Percentiles rank a stretch among this genome's conserved stretches.
Evolutionary conservation across 331 rosid species (phyloP).

Genomic region (Arachis monticola): DNA sequence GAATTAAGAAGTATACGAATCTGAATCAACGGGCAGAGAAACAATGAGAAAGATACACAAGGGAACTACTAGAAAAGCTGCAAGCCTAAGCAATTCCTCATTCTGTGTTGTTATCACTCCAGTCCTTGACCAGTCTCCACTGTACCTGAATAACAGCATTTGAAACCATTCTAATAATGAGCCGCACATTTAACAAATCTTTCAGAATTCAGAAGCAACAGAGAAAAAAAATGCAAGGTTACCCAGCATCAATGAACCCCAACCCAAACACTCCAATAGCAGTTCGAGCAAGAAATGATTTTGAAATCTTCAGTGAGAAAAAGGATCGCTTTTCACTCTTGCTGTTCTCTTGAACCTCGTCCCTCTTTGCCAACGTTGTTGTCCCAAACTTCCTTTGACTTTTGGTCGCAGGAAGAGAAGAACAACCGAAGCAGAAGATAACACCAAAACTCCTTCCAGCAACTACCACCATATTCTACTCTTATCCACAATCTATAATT

Average conservation of each 20-base stretch:
- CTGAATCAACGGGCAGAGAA: conserved; percentile 42
- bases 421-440: conserved; percentile 23
- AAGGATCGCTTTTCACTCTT: conserved; percentile 21
- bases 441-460: conserved; percentile 45
- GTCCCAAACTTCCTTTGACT: conserved; percentile 39
- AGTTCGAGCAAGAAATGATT: conserved; percentile 54
- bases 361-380: conserved; percentile 43
- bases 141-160: conserved; percentile 60
- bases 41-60: conserved; percentile 64
- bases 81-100: conserved; percentile 69
- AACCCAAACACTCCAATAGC: conserved; percentile 69
- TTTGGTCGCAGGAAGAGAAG: conserved; percentile 36
- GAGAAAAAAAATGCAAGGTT: neutral
- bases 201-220: neutral
- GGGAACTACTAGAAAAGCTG: conserved; percentile 76
- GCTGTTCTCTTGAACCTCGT: conserved; percentile 41
- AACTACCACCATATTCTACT: conserved; percentile 36
- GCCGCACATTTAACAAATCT: neutral
- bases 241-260: conserved; percentile 94
- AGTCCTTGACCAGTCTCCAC: conserved; percentile 98
- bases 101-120: conserved; percentile 73
- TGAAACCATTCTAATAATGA: conserved; percentile 9
- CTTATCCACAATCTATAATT: neutral
- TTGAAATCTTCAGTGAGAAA: conserved; percentile 50
- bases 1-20: conserved; percentile 40